Evolutionary conservation across 805 yeast genomes (phyloP), one percentile per base, ranked within the genome.

Genomic region (Nakazawaea ishiwadae): DNA sequence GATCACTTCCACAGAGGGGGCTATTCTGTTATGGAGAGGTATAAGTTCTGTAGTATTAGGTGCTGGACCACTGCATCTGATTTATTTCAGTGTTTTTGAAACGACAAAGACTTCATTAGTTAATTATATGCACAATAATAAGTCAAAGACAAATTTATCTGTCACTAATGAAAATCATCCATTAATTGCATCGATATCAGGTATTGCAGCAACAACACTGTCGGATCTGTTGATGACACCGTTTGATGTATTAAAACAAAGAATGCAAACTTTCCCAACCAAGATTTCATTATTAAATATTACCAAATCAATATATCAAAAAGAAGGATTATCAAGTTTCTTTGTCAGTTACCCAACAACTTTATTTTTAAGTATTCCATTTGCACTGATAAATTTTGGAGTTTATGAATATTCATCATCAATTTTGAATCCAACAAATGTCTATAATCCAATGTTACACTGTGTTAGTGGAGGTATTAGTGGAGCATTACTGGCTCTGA

Each of bases 11-110:
- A 71, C 83, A 14, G 98, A 91, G 60, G 99, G 99, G 2, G 84
- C 91, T 5, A 56, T 76, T 39, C 85, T 96, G 1, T 72, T 93
- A 21, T 91, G 97, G 96, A 73, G 95, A 56, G 99, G 99, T 42
- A 86, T 91, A 14, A 81, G 88, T 18, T 84, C 96, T 1, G 95
- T 93, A 45, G 81, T 89, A 2, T 58, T 91, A 47, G 99, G 99
- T 29, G 97, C 99, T n/a, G 99, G 99, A 5, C 99, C 99, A 2
- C 97, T 98, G 3, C 99, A 91, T 65, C 98, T 98, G 3, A 84
- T 93, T 5, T 91, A 93, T 63, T 91, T 89, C 59, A 81, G 90
- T n/a, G 95, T 93, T 4, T 93, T 89, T 62, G 99, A 91, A 63
- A 72, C 79, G 38, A 73, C 89, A 36, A 84, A 84, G 56, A 77